phyloP scores from a whole-genome alignment of 1,139 yeast genomes.

The Yamadazyma blattariae region DNA sequence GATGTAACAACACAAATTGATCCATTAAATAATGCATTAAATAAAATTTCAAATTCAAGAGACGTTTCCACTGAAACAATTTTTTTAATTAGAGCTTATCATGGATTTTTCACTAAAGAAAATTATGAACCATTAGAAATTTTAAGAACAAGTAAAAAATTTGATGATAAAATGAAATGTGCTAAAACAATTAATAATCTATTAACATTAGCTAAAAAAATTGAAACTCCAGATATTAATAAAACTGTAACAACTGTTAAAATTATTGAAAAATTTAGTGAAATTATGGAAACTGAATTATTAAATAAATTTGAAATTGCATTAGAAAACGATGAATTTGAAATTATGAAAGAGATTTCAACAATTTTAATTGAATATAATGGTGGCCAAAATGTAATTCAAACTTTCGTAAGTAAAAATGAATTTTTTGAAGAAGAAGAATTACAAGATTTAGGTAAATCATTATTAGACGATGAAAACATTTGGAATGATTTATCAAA shows the following conservation, averaged over 20 bases:
- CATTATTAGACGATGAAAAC: slow-evolving; percentile 36
- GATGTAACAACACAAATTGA: slow-evolving; percentile 62
- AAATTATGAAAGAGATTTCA: slow-evolving; percentile 77
- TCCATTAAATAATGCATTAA: slow-evolving; percentile 72
- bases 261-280: slow-evolving; percentile 69
- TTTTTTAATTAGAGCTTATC: slow-evolving; percentile 72
- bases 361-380: slow-evolving; percentile 77
- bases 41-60: slow-evolving; percentile 71
- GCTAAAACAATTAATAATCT: slow-evolving; percentile 70
- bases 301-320: slow-evolving; percentile 58
- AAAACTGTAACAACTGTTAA: slow-evolving; percentile 50
- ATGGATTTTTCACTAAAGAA: slow-evolving; percentile 64
- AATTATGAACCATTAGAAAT: slow-evolving; percentile 61
- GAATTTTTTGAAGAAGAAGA: slow-evolving; percentile 54
- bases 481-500: slow-evolving; percentile 36
- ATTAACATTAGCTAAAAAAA: slow-evolving; percentile 59
- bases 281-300: slow-evolving; percentile 67
- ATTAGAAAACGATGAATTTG: slow-evolving; percentile 55
- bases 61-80: slow-evolving; percentile 74
- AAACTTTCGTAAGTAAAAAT: slow-evolving; percentile 79
- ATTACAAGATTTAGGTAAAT: slow-evolving; percentile 32
- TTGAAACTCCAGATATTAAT: slow-evolving; percentile 50
- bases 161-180: slow-evolving; percentile 59
- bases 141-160: slow-evolving; percentile 38
- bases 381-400: slow-evolving; percentile 81